Conservation (phyloP, 495 filamentous ascomycete genomes). For the Sordaria brevicollis region DNA sequence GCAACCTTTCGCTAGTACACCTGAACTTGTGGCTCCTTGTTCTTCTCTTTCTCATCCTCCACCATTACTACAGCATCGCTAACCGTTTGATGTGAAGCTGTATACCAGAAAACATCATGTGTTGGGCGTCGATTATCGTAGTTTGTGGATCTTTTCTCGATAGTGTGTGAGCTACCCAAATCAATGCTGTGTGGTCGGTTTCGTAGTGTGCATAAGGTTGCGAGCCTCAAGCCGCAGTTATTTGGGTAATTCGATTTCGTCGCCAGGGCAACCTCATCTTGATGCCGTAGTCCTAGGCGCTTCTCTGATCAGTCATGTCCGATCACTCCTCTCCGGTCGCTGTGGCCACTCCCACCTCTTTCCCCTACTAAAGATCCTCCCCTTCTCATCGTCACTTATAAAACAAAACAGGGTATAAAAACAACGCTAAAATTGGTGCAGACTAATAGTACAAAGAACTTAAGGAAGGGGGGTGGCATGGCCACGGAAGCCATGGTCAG, state of each 20-base stretch:
- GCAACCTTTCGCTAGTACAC: not conserved
- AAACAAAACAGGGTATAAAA: not conserved
- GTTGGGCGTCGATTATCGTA: not conserved
- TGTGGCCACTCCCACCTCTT: not conserved
- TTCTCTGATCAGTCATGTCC: not conserved
- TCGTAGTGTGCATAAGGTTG: not conserved
- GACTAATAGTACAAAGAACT: not conserved
- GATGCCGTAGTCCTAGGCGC: not conserved
- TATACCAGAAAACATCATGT: not conserved
- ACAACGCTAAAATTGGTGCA: not conserved
- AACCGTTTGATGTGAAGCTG: not conserved
- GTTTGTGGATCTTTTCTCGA: not conserved
- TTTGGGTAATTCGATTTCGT: no score
- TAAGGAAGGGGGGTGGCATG: not conserved
- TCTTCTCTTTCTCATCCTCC: not conserved
- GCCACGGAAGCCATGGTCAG: not conserved
- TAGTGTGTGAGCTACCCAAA: not conserved
- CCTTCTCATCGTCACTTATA: not conserved
- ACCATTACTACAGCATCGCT: not conserved
- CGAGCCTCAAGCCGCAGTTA: not conserved
- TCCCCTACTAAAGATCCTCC: not conserved
- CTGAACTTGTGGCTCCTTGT: not conserved
- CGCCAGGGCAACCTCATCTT: not conserved
- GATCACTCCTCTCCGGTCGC: not conserved
- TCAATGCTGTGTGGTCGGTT: not conserved